Percentiles rank a stretch among this genome's conserved stretches.
Evolutionary conservation across 306 rosid genomes (phyloP).

Genomic region (Vicia sativa): DNA sequence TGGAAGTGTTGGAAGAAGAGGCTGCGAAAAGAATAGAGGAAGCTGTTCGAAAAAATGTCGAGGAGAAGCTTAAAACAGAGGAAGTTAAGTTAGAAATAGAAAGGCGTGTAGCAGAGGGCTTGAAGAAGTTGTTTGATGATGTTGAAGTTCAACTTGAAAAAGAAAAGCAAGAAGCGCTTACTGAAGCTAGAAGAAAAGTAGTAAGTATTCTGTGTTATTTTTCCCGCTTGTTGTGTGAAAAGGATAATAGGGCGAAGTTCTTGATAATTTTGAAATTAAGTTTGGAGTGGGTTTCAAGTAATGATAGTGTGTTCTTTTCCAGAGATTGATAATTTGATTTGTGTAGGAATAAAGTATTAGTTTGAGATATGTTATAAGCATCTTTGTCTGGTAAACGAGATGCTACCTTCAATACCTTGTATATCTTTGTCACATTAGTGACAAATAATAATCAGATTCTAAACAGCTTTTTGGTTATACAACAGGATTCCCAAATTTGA

Average conservation of each 20-base stretch:
- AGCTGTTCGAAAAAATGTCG: slow-evolving; percentile 70
- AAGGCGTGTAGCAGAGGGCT: slow-evolving; percentile 75
- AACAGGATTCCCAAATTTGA: slow-evolving; percentile 1
- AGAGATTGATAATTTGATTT: neutral
- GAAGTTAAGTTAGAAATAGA: slow-evolving; percentile 64
- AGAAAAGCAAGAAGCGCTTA: slow-evolving; percentile 85
- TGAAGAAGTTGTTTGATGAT: slow-evolving; percentile 65
- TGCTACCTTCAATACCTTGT: no score
- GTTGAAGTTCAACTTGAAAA: slow-evolving; percentile 79
- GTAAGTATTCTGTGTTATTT: slow-evolving; percentile 53
- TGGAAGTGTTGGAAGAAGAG: slow-evolving; percentile 77
- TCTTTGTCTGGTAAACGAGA: no score
- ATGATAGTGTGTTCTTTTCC: neutral
- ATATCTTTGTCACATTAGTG: slow-evolving; percentile 20
- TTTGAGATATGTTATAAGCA: slow-evolving; percentile 26
- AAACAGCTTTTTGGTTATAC: neutral
- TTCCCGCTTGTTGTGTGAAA: slow-evolving; percentile 1
- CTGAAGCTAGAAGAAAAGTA: slow-evolving; percentile 86
- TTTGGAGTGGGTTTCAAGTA: slow-evolving; percentile 12
- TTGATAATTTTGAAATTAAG: slow-evolving; percentile 3
- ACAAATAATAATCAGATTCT: slow-evolving; percentile 4
- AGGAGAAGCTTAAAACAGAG: slow-evolving; percentile 72
- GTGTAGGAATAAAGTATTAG: neutral
- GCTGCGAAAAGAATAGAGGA: slow-evolving; percentile 80
- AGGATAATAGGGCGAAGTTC: neutral